Evolutionary conservation across 2,329 filamentous ascomycete species (phyloP), one percentile per base, ranked within the genome.

Genomic region (Hymenoscyphus infarciens): DNA sequence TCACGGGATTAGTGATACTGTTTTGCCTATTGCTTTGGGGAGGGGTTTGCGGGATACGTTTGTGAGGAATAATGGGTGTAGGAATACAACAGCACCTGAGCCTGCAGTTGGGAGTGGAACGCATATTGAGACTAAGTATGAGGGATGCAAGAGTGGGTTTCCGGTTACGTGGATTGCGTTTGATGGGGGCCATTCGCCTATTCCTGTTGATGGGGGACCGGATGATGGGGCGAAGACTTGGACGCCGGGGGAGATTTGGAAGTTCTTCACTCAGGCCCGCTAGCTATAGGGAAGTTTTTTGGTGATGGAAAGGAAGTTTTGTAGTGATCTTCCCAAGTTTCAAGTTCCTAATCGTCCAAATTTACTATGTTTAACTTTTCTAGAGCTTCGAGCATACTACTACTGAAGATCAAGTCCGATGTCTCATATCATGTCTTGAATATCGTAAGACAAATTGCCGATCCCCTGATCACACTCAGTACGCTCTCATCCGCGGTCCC

Each of bases 61-160:
- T 63, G 72, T 75, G 15, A 63, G 60, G 53, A 75, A 77, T 59
- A 79, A 78, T 57, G 73, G 74, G 6, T 79, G 56, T 54, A n/a
- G 22, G 56, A 57, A 31, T 60, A 59, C 29, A 13, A 57, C 56
- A 16, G 22, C 56, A 4, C 5, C 19, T 1, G 56, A 57, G 19
- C 27, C 56, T 2, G 33, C 33, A 15, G 11, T 22, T 27, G 56
- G 56, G 5, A 35, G 27, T 35, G n/a, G 31, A 7, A 57, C 56
- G 10, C 56, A 35, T 52, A 39, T 65, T n/a, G 64, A 66, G 31
- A 68, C 64, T 57, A 33, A 54, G 11, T 74, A 71, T 60, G 11
- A 64, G 16, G 67, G 73, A 6, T 77, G 76, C 65, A 69, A 61
- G 27, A 60, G 62, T 25, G 72, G 68, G 6, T 73, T 74, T 63